Conservation (phyloP, 441 rosid species). For the Lepidium campestre region DNA sequence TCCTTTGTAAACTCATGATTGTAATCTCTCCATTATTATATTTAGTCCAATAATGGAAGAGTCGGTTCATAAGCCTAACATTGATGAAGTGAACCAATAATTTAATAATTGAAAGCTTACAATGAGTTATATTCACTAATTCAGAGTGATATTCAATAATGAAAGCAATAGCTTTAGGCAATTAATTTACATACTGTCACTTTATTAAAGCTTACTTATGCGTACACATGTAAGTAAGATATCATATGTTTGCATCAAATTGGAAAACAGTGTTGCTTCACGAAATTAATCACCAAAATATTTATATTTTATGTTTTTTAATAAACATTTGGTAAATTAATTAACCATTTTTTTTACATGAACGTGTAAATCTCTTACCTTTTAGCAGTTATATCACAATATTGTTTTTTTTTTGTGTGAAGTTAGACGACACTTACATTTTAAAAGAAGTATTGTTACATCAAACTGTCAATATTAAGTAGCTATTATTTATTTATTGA, state of each 20-base stretch:
- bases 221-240: not conserved
- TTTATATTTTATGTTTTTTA: not conserved
- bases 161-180: not conserved
- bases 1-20: not conserved
- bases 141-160: not conserved
- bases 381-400: not conserved
- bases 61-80: not conserved
- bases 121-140: not conserved
- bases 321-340: not conserved
- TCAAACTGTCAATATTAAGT: not conserved
- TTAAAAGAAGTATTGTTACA: not conserved
- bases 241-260: conserved; percentile 1
- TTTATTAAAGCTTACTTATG: conserved; percentile 1
- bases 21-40: not conserved
- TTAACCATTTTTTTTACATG: not conserved
- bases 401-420: not conserved
- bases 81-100: not conserved
- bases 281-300: not conserved
- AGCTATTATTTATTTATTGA: not conserved
- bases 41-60: not conserved
- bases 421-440: not conserved
- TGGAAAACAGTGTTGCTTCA: conserved; percentile 19
- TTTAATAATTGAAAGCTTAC: not conserved
- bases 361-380: not conserved
- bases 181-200: not conserved